A percentile compares a stretch with the other conserved stretches of the same genome.
Evolutionary conservation across 176 grass and related monocot genomes (phyloP).

Genomic region (Neostapfia colusana): DNA sequence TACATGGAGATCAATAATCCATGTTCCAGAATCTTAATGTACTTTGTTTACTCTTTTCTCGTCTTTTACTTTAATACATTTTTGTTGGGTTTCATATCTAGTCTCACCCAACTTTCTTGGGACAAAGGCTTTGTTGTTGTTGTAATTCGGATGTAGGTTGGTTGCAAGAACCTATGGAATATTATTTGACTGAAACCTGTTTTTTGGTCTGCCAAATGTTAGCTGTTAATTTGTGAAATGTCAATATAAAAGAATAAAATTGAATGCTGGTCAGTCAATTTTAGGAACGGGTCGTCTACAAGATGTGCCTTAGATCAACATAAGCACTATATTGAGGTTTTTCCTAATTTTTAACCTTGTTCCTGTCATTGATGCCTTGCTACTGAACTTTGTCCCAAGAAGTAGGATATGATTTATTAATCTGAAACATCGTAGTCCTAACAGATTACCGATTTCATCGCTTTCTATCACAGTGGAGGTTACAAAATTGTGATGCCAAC

Average conservation of each 20-base stretch:
- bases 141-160: conserved; percentile 6
- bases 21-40: too few species aligned
- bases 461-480: conserved; percentile 64
- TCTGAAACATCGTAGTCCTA: conserved; percentile 33
- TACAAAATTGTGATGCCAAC: conserved; percentile 96
- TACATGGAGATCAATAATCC: too few species aligned
- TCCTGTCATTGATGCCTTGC: background rate
- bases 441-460: conserved; percentile 22
- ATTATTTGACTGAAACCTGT: conserved; percentile 22
- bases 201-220: background rate
- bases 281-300: background rate
- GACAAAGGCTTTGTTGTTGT: background rate
- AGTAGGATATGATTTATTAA: conserved; percentile 20
- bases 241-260: conserved; percentile 11
- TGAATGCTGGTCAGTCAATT: background rate
- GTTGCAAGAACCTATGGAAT: conserved; percentile 1
- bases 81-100: too few species aligned
- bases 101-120: too few species aligned
- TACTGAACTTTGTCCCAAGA: conserved; percentile 23
- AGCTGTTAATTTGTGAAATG: conserved; percentile 27
- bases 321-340: background rate
- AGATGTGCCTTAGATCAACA: background rate
- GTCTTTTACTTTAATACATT: too few species aligned
- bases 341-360: conserved; percentile 20
- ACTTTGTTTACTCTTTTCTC: too few species aligned